A percentile compares a stretch with the other conserved stretches of the same genome.
These are phyloP conservation scores for Saturnispora galanensis DNA, from an alignment of 805 yeast genomes.

Conservation along the genomic window DNA sequence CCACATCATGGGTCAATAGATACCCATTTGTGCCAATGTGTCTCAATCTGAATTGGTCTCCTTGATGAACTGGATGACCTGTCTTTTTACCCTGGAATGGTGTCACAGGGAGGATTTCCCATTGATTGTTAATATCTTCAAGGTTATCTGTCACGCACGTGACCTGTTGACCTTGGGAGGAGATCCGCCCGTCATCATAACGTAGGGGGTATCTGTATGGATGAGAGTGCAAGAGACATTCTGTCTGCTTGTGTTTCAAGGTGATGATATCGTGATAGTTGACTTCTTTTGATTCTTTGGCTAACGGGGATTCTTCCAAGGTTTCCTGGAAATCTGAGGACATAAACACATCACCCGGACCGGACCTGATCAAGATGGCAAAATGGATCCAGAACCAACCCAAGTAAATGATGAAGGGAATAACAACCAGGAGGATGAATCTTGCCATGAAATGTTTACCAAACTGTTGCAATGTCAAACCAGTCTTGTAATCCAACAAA, in stretches of 20 bases:
- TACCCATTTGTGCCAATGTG: constrained; percentile 76
- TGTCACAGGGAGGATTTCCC: constrained; percentile 70
- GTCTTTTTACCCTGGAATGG: constrained; percentile 31
- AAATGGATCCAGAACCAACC: constrained; percentile 93
- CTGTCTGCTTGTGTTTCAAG: constrained; percentile 71
- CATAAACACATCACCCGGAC: constrained; percentile 95
- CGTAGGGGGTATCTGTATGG: constrained; percentile 68
- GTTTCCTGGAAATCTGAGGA: constrained; percentile 92
- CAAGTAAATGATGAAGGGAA: constrained; percentile 76
- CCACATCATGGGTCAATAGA: constrained; percentile 87
- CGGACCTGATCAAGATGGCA: constrained; percentile 69
- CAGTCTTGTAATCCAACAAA: constrained; percentile 61
- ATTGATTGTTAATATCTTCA: constrained; percentile 66
- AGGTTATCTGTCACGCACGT: constrained; percentile 49
- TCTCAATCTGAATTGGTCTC: constrained; percentile 67
- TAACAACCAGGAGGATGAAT: constrained; percentile 54
- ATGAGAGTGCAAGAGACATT: constrained; percentile 78
- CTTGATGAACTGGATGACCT: constrained; percentile 50
- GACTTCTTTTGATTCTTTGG: constrained; percentile 59
- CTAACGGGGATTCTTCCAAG: constrained; percentile 70
- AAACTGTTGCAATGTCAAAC: constrained; percentile 48
- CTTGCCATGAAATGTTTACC: constrained; percentile 69
- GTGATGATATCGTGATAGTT: constrained; percentile 71
- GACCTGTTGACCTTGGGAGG: constrained; percentile 92
- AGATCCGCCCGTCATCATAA: constrained; percentile 92